A percentile compares a stretch with the other conserved stretches of the same genome.
Conservation (phyloP, 1,284 basidiomycete genomes). For the Ceraceosorus bombacis region DNA sequence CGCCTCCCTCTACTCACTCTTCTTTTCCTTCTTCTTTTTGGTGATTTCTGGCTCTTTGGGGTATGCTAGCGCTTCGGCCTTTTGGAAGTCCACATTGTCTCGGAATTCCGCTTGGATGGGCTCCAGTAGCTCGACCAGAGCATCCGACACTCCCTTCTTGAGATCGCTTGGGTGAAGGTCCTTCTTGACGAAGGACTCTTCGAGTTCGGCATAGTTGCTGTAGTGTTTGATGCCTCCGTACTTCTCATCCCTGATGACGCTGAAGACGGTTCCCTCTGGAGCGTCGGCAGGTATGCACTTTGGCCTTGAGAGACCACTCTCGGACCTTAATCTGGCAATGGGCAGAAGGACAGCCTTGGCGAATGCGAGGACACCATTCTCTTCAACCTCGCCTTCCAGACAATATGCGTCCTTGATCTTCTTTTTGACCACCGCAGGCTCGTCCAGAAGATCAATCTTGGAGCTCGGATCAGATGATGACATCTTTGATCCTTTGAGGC, state of each 20-base stretch:
- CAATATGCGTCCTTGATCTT: slow-evolving; percentile 93
- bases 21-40: slow-evolving; percentile 36
- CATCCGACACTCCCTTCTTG: slow-evolving; percentile 70
- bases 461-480: slow-evolving; percentile 93
- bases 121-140: slow-evolving; percentile 68
- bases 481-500: slow-evolving; percentile 91
- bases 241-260: slow-evolving; percentile 67
- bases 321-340: slow-evolving; percentile 53
- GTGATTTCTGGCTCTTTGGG: slow-evolving; percentile 52
- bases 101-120: slow-evolving; percentile 75
- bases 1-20: slow-evolving; percentile 15
- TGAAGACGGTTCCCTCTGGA: slow-evolving; percentile 75
- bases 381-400: slow-evolving; percentile 80
- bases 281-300: slow-evolving; percentile 53
- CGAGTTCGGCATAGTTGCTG: slow-evolving; percentile 60
- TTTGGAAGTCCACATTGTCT: slow-evolving; percentile 71
- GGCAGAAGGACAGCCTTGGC: slow-evolving; percentile 81
- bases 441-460: slow-evolving; percentile 96
- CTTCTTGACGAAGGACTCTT: slow-evolving; percentile 69
- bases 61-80: slow-evolving; percentile 72
- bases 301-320: slow-evolving; percentile 15
- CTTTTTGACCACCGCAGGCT: slow-evolving; percentile 74
- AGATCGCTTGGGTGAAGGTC: slow-evolving; percentile 83
- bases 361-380: slow-evolving; percentile 88
- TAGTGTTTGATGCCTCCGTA: slow-evolving; percentile 73